Evolutionary conservation across 2,329 filamentous ascomycete genomes (phyloP).

Genomic region (Aspergillus costaricaensis): DNA sequence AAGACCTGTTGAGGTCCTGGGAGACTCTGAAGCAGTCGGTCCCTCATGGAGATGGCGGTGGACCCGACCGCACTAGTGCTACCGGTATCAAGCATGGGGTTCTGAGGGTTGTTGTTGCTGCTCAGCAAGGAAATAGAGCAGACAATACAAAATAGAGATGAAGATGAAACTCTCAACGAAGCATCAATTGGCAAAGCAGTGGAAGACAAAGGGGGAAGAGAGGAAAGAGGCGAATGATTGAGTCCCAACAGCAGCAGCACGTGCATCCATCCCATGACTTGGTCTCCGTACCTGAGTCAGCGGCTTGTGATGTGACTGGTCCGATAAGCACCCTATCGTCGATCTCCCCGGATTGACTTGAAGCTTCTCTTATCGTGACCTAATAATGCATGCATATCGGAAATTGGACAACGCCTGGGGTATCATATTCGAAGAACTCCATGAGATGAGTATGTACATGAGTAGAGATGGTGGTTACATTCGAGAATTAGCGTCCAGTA

Average conservation of each 20-base stretch:
- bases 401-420: background rate
- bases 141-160: background rate
- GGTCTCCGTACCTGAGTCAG: constrained; percentile 11
- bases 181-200: background rate
- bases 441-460: constrained; percentile 1
- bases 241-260: constrained; percentile 1
- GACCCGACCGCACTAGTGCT: constrained; percentile 12
- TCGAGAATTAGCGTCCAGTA: background rate
- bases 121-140: background rate
- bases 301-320: constrained; percentile 11
- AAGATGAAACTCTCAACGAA: background rate
- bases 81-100: constrained; percentile 5
- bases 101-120: background rate
- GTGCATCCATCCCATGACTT: constrained; percentile 15
- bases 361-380: background rate
- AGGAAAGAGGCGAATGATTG: constrained; percentile 2
- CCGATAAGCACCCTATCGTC: constrained; percentile 12
- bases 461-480: background rate
- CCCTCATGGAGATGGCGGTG: constrained; percentile 11
- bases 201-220: background rate
- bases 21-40: constrained; percentile 23
- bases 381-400: background rate
- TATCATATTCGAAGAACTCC: background rate
- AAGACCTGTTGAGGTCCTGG: constrained; percentile 41
- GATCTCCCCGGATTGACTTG: background rate